Evolutionary conservation across 1,284 basidiomycete genomes (phyloP), one percentile per base, ranked within the genome.

Genomic region (Stereum hirsutum): DNA sequence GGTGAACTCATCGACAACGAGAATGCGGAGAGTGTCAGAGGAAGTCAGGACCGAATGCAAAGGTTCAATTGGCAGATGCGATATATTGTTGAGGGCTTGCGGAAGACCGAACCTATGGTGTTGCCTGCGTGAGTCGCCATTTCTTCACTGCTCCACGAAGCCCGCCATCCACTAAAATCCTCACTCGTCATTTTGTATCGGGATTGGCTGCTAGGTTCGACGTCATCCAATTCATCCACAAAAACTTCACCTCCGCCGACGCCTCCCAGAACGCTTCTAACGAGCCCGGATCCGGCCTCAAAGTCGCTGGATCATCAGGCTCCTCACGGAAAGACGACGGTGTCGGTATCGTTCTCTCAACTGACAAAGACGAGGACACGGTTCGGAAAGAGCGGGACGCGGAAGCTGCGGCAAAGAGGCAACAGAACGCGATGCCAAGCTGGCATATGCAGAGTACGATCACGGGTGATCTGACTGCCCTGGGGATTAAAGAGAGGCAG

Each of bases 401-500:
- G 30, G 72, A 84, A 52, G 86, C 83, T 2, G 81, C 82, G 36
- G 76, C 79, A 39, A 89, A 90, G 63, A 66, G 85, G 43, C 78
- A 84, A 59, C 92, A 97, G 66, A 98, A 98, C 58, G 78, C 83
- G 0, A 65, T 99, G 36, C 95, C 95, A 0, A 74, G 83, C 7
- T 98, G 95, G 95, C 88, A 96, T 66, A 72, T 92, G 49, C 85
- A 89, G 60, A 94, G 90, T 59, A 99, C 95, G 3, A 89, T 99
- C 51, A 87, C 91, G 11, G 93, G 92, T 15, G 84, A 94, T 53
- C 66, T 89, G 49, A 97, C 94, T 0, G 83, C 89, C 15, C 69
- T 95, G 23, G 94, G 93, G 15, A 72, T 87, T 47, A 73, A 75
- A 51, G 81, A 86, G 55, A 75, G 57, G 49, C 75, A 71, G 15